Evolutionary conservation across 805 yeast species (phyloP), one percentile per base, ranked within the genome.

Genomic region (Cyberlindnera euphorbiae): DNA sequence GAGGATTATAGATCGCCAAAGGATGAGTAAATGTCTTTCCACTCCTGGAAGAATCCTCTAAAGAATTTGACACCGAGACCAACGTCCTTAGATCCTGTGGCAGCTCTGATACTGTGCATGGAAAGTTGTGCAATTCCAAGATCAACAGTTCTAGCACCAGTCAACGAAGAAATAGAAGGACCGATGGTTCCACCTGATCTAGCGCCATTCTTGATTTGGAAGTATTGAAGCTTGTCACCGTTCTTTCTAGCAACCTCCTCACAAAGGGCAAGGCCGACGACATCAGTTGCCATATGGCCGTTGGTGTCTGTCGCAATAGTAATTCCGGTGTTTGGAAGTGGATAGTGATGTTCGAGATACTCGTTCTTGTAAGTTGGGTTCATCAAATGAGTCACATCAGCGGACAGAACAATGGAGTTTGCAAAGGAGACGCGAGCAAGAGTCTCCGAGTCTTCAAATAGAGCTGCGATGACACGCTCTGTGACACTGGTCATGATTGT

Each of bases 131-230:
- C 78, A 48, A 85, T 80, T 38, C 95, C 95, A 40, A 84, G 59
- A 51, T 85, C 95, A 38, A 83, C 74, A 29, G 90, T 81, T 52
- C 85, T 68, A 4, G 84, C 83, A 38, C 87, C 87, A 1, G 85
- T 77, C 44, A 70, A 74, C 27, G 73, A 60, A 12, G 84, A 65
- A 36, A 79, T 64, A 9, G 72, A 67, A 16, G 86, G 95, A 0
- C 96, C 96, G 54, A 87, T 84, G 18, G 95, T 85, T 26, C 94
- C 94, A 22, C 96, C 96, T 1, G 88, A 79, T 55, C 93, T 74
- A 12, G 84, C 73, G 56, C 80, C 89, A 62, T 87, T 86, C 60
- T 93, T 75, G 57, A 84, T 82, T 55, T 86, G 95, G 77, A 85
- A 85, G 60, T 77, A 79, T 62, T 87, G 96, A 19, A 86, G 47